Evolutionary conservation across 352 stramenopile genomes (phyloP).

Genomic region (Aphanomyces invadans): DNA sequence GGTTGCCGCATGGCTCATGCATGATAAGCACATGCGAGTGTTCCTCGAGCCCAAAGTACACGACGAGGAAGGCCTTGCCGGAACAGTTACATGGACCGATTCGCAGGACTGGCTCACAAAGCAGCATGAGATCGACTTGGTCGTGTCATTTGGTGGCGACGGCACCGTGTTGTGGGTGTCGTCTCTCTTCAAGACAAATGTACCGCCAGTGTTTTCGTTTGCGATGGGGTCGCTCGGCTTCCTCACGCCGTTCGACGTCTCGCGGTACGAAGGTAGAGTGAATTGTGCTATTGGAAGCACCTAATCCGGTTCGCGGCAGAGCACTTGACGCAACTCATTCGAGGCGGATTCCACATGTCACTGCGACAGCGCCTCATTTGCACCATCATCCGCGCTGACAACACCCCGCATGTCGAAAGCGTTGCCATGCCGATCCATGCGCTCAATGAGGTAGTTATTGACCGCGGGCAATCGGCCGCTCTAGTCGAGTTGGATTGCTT

Average conservation of each 20-base stretch:
- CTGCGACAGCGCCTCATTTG: slow-evolving; percentile 64
- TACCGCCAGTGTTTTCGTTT: slow-evolving; percentile 93
- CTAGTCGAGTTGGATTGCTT: slow-evolving; percentile 96
- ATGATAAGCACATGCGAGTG: slow-evolving; percentile 64
- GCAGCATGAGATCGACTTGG: slow-evolving; percentile 84
- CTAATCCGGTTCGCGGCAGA: slow-evolving; percentile 38
- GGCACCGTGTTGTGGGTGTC: slow-evolving; percentile 87
- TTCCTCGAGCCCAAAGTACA: slow-evolving; percentile 71
- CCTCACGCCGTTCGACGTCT: slow-evolving; percentile 89
- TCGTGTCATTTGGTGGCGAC: slow-evolving; percentile 92
- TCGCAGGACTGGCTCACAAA: slow-evolving; percentile 53
- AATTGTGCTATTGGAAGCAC: too few species aligned
- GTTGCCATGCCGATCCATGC: slow-evolving; percentile 74
- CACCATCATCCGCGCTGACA: slow-evolving; percentile 55
- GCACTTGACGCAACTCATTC: slow-evolving; percentile 62
- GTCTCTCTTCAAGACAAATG: slow-evolving; percentile 81
- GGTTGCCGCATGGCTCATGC: slow-evolving; percentile 60
- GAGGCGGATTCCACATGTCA: slow-evolving; percentile 79
- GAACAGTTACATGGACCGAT: slow-evolving; percentile 58
- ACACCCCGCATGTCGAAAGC: slow-evolving; percentile 35
- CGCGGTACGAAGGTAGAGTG: slow-evolving; percentile 37
- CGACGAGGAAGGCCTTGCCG: slow-evolving; percentile 43
- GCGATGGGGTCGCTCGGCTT: slow-evolving; percentile 95
- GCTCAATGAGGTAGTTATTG: slow-evolving; percentile 98
- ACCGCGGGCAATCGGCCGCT: slow-evolving; percentile 83